Evolutionary conservation across 345 rosid genomes (phyloP).

Genomic region (Acer negundo): DNA sequence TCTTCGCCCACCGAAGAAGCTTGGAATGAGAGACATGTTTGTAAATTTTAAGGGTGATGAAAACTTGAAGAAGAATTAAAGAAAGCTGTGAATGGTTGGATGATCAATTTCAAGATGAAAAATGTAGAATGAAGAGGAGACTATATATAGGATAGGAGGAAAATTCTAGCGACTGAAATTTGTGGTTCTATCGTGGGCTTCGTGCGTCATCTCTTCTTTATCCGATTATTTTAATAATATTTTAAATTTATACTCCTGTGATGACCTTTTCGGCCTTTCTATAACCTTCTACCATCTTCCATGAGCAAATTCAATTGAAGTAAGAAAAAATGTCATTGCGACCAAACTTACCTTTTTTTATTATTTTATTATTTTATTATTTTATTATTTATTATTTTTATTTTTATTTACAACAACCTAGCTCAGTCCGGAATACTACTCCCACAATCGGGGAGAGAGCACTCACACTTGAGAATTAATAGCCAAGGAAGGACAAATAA

Average conservation of each 20-base stretch:
- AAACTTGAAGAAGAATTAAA: background rate
- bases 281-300: background rate
- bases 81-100: background rate
- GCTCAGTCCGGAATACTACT: too few species aligned
- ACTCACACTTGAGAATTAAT: too few species aligned
- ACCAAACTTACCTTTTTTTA: too few species aligned
- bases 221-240: too few species aligned
- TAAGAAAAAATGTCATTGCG: too few species aligned
- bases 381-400: too few species aligned
- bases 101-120: background rate
- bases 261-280: background rate
- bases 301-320: background rate
- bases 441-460: too few species aligned
- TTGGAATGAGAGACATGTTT: slow-evolving; percentile 43
- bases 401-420: too few species aligned
- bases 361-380: too few species aligned
- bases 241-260: background rate
- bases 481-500: too few species aligned
- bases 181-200: background rate
- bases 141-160: slow-evolving; percentile 22
- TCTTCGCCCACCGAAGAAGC: slow-evolving; percentile 36
- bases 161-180: slow-evolving; percentile 17
- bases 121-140: background rate
- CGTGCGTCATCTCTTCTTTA: background rate
- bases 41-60: background rate